Percentiles rank a stretch among this genome's conserved stretches.
Evolutionary conservation across 1,139 yeast genomes (phyloP).

Genomic region (Yamadazyma siamensis): DNA sequence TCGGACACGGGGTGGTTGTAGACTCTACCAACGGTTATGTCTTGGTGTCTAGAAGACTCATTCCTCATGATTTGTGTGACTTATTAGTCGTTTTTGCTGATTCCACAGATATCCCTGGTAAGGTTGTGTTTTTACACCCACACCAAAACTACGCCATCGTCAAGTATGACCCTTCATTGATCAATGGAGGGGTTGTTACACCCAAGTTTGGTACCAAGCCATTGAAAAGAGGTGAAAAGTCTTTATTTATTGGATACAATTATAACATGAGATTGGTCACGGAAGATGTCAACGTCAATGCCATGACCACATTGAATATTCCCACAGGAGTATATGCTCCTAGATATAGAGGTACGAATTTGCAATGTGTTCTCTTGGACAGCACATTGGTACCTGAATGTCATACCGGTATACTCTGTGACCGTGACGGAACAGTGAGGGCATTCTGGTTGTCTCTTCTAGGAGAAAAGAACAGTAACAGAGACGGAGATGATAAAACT

Average conservation of each 20-base stretch:
- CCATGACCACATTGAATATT: slow-evolving; percentile 68
- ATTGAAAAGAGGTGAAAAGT: slow-evolving; percentile 71
- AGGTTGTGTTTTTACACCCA: slow-evolving; percentile 83
- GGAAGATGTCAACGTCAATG: slow-evolving; percentile 74
- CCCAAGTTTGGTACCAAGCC: slow-evolving; percentile 61
- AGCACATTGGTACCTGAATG: slow-evolving; percentile 72
- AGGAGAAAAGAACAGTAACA: slow-evolving; percentile 54
- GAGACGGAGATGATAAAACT: slow-evolving; percentile 58
- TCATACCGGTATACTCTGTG: slow-evolving; percentile 77
- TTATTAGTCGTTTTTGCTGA: slow-evolving; percentile 80
- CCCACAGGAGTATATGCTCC: slow-evolving; percentile 71
- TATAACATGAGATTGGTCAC: slow-evolving; percentile 67
- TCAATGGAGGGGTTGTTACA: slow-evolving; percentile 45
- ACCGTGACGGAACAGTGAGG: slow-evolving; percentile 71
- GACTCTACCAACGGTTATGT: slow-evolving; percentile 81
- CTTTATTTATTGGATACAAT: slow-evolving; percentile 77
- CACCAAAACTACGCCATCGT: slow-evolving; percentile 82
- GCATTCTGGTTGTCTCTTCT: slow-evolving; percentile 82
- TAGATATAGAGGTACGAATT: slow-evolving; percentile 79
- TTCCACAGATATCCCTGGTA: slow-evolving; percentile 75
- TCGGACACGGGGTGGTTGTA: slow-evolving; percentile 74
- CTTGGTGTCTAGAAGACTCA: slow-evolving; percentile 70
- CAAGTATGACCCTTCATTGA: slow-evolving; percentile 71
- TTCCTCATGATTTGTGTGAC: slow-evolving; percentile 86
- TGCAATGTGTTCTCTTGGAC: slow-evolving; percentile 76